These are phyloP conservation scores for Corymbia citriodora DNA, from an alignment of 441 rosid genomes.

Conservation along the genomic window DNA sequence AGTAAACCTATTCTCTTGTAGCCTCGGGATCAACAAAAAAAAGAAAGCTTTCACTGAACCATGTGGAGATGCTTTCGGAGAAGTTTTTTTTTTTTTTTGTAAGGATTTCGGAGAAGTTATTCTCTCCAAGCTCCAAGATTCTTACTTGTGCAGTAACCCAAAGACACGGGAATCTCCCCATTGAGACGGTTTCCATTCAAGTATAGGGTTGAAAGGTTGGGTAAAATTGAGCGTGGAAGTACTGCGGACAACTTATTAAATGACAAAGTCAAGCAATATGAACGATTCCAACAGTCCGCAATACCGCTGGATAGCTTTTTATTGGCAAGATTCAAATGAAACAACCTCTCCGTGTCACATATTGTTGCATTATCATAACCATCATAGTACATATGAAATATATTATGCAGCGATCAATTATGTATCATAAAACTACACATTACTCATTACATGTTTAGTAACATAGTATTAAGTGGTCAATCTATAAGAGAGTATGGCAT, in stretches of 20 bases:
- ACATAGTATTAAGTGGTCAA: neutral
- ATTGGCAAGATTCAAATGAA: neutral
- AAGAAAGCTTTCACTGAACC: rapidly evolving
- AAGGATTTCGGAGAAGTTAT: neutral
- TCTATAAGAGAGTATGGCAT: neutral
- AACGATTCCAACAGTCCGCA: neutral
- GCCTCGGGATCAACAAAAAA: neutral
- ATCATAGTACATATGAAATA: neutral
- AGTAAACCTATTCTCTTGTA: neutral
- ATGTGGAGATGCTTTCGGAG: neutral
- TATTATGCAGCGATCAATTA: neutral
- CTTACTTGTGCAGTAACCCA: neutral
- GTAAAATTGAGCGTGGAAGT: neutral
- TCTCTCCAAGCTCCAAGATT: neutral
- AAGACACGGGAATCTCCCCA: neutral
- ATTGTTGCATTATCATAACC: neutral
- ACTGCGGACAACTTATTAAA: neutral
- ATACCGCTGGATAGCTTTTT: neutral
- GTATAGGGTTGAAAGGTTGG: neutral
- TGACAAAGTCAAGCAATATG: neutral
- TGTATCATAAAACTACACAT: neutral
- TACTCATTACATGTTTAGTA: neutral
- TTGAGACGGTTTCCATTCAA: neutral
- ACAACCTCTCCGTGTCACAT: neutral
- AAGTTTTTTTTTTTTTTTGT: too few species aligned